These are phyloP conservation scores for Agapanthus africanus DNA, from an alignment of 106 monocot genomes.

Conservation along the genomic window DNA sequence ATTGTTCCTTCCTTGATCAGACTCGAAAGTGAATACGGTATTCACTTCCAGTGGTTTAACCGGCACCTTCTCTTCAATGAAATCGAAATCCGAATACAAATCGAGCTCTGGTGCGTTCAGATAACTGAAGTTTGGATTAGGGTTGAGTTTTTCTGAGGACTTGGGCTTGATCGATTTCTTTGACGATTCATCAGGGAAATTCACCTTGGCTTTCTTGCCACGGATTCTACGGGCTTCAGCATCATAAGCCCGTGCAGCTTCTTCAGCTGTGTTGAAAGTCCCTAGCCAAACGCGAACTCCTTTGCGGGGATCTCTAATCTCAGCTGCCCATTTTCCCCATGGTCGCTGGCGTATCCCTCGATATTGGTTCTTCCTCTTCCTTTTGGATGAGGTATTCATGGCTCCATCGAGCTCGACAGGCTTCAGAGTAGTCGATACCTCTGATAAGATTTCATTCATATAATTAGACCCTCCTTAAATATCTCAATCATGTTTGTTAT, in stretches of 20 bases:
- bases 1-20: no score
- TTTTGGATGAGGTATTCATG: slow-evolving; percentile 22
- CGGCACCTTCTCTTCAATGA: slow-evolving; percentile 14
- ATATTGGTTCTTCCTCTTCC: slow-evolving; percentile 57
- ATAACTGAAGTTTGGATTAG: slow-evolving; percentile 1
- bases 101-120: no score
- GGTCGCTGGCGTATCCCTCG: slow-evolving; percentile 50
- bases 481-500: background rate
- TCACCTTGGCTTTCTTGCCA: slow-evolving; percentile 63
- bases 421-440: slow-evolving; percentile 4
- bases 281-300: slow-evolving; percentile 68
- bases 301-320: slow-evolving; percentile 60
- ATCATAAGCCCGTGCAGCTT: slow-evolving; percentile 64
- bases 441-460: background rate
- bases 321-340: slow-evolving; percentile 79
- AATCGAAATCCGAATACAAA: slow-evolving; percentile 13
- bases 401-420: slow-evolving; percentile 13
- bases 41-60: slow-evolving; percentile 29
- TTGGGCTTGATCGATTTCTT: background rate
- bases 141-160: background rate
- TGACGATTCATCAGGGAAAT: slow-evolving; percentile 43
- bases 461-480: background rate
- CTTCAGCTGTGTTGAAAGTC: slow-evolving; percentile 56
- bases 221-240: slow-evolving; percentile 51
- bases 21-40: no score